Percentiles rank a stretch among this genome's conserved stretches.
Conservation (phyloP, 805 yeast genomes). For the Metschnikowia cerradonensis region DNA sequence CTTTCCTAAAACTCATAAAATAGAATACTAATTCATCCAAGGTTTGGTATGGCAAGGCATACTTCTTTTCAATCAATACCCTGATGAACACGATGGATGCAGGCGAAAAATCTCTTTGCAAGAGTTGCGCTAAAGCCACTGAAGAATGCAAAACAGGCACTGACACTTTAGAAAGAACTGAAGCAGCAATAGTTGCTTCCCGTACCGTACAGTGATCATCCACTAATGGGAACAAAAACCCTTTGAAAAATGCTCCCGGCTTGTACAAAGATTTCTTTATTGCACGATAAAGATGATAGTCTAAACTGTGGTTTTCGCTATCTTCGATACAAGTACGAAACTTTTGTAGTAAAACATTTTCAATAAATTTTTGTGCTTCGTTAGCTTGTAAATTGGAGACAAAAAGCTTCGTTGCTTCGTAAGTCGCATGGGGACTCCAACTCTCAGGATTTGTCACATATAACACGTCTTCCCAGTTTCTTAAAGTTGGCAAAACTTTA, state of each 20-base stretch:
- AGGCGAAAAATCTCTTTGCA: slow-evolving; percentile 78
- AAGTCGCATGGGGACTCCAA: slow-evolving; percentile 95
- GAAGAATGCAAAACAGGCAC: slow-evolving; percentile 95
- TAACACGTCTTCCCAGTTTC: slow-evolving; percentile 92
- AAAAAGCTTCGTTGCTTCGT: slow-evolving; percentile 91
- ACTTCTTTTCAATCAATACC: slow-evolving; percentile 86
- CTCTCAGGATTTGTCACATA: slow-evolving; percentile 87
- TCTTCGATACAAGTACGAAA: slow-evolving; percentile 69
- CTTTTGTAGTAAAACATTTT: slow-evolving; percentile 61
- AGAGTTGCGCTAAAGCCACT: slow-evolving; percentile 83
- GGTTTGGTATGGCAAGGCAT: slow-evolving; percentile 95
- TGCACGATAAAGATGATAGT: slow-evolving; percentile 90
- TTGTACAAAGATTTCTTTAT: slow-evolving; percentile 90
- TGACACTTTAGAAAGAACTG: slow-evolving; percentile 83
- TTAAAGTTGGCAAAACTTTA: slow-evolving; percentile 88
- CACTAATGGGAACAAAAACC: slow-evolving; percentile 86
- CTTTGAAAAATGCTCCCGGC: slow-evolving; percentile 97
- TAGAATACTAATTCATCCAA: slow-evolving; percentile 91
- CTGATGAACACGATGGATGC: slow-evolving; percentile 88
- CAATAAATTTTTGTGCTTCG: slow-evolving; percentile 84
- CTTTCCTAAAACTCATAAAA: slow-evolving; percentile 82
- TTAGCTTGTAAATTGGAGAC: slow-evolving; percentile 84
- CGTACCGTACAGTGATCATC: slow-evolving; percentile 85
- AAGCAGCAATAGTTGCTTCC: slow-evolving; percentile 94
- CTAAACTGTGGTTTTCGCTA: slow-evolving; percentile 70